A percentile compares a stretch with the other conserved stretches of the same genome.
Conservation (phyloP, 441 rosid genomes). For the Hura crepitans region DNA sequence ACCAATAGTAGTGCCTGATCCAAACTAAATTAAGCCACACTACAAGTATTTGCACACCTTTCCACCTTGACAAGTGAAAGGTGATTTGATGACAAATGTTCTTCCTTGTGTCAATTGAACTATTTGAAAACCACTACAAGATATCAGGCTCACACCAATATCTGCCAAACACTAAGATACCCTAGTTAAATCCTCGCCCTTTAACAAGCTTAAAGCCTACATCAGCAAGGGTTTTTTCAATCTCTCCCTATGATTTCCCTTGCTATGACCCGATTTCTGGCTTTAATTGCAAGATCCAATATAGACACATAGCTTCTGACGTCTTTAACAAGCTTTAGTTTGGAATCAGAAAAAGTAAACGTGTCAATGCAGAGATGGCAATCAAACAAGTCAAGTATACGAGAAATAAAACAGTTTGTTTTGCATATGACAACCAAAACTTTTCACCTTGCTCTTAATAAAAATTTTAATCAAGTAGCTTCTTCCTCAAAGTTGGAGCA, state of each 20-base stretch:
- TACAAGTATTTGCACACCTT: not conserved
- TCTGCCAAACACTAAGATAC: not conserved
- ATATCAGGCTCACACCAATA: not conserved
- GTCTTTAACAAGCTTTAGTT: not conserved
- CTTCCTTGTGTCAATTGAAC: not conserved
- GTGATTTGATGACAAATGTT: not conserved
- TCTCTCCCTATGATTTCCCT: not conserved
- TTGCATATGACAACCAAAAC: not conserved
- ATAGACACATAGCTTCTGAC: not conserved
- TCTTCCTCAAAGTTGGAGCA: not conserved
- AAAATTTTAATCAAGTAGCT: not conserved
- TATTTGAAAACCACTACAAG: conserved; percentile 6
- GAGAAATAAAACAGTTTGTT: not conserved
- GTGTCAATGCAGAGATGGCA: not conserved
- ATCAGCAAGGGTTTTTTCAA: not conserved
- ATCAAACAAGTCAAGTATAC: conserved; percentile 1
- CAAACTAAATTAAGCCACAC: not conserved
- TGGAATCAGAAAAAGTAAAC: not conserved
- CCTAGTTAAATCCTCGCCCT: not conserved
- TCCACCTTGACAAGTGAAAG: not conserved
- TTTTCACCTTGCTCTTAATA: not conserved
- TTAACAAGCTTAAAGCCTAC: not conserved
- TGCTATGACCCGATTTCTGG: not conserved
- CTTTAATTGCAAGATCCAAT: not conserved
- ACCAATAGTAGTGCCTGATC: not conserved